phyloP scores from a whole-genome alignment of 1,139 yeast species.

The Sugiyamaella xylanicola region DNA sequence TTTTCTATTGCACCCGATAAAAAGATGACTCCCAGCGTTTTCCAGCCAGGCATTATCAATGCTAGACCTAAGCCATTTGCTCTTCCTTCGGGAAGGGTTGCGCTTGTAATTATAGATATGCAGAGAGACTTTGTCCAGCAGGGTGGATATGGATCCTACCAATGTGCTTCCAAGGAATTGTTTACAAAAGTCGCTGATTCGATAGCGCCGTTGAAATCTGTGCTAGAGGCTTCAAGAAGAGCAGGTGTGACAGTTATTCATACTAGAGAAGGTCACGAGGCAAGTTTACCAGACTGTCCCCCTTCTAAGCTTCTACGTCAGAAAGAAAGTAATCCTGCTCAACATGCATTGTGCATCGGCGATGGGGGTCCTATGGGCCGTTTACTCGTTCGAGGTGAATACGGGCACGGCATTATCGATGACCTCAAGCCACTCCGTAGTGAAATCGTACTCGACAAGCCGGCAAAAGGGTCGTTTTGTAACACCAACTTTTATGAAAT shows the following conservation, averaged over 20 bases:
- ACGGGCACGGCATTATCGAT: slow-evolving; percentile 40
- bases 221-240: slow-evolving; percentile 33
- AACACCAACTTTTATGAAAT: slow-evolving; percentile 38
- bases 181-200: slow-evolving; percentile 36
- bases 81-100: slow-evolving; percentile 35
- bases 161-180: slow-evolving; percentile 35
- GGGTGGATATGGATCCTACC: slow-evolving; percentile 39
- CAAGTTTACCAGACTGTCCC: slow-evolving; percentile 37
- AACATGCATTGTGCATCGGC: slow-evolving; percentile 34
- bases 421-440: slow-evolving; percentile 34
- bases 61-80: slow-evolving; percentile 36
- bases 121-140: slow-evolving; percentile 39
- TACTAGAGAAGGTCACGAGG: slow-evolving; percentile 39
- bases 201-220: slow-evolving; percentile 28
- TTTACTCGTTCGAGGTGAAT: slow-evolving; percentile 37
- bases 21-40: slow-evolving; percentile 1
- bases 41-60: slow-evolving; percentile 1
- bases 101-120: slow-evolving; percentile 39
- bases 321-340: slow-evolving; percentile 28
- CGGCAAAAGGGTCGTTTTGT: slow-evolving; percentile 40
- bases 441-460: slow-evolving; percentile 38
- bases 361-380: slow-evolving; percentile 40
- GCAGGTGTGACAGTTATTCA: slow-evolving; percentile 38
- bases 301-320: slow-evolving; percentile 36
- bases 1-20: too few species aligned